A percentile compares a stretch with the other conserved stretches of the same genome.
Evolutionary conservation across 768 basidiomycete genomes (phyloP).

Genomic region (Mycena rosella): DNA sequence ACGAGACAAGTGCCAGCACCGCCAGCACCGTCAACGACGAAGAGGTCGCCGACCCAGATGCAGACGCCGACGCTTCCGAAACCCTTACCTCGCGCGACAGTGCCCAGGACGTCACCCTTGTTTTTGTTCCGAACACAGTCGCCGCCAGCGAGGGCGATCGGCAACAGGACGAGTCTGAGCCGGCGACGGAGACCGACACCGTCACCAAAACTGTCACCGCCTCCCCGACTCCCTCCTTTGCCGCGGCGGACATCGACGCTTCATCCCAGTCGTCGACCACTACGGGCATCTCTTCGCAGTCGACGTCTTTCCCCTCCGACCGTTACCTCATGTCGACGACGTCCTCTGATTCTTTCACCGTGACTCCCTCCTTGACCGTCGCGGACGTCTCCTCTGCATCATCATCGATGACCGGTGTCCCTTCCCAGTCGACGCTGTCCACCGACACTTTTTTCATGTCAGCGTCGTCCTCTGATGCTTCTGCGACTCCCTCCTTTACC

Average conservation of each 20-base stretch:
- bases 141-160: slow-evolving; percentile 42
- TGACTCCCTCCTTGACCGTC: slow-evolving; percentile 35
- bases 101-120: slow-evolving; percentile 62
- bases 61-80: slow-evolving; percentile 17
- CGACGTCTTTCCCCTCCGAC: slow-evolving; percentile 21
- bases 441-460: neutral
- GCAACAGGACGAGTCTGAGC: slow-evolving; percentile 35
- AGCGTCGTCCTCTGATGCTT: slow-evolving; percentile 10
- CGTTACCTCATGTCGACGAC: neutral
- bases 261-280: slow-evolving; percentile 3
- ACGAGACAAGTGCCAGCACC: slow-evolving; percentile 19
- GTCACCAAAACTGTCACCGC: slow-evolving; percentile 36
- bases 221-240: slow-evolving; percentile 31
- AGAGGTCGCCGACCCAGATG: slow-evolving; percentile 4
- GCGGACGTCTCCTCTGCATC: slow-evolving; percentile 39
- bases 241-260: slow-evolving; percentile 23
- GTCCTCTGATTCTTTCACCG: slow-evolving; percentile 14
- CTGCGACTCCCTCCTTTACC: slow-evolving; percentile 33
- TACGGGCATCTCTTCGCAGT: too few relatives aligned
- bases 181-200: slow-evolving; percentile 44
- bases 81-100: slow-evolving; percentile 31
- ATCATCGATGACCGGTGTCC: slow-evolving; percentile 24
- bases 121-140: slow-evolving; percentile 58
- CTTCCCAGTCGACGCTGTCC: neutral
- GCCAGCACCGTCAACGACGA: slow-evolving; percentile 8